Evolutionary conservation across 129 eudicot genomes (phyloP).

Genomic region (Centrapalus pauciflorus): DNA sequence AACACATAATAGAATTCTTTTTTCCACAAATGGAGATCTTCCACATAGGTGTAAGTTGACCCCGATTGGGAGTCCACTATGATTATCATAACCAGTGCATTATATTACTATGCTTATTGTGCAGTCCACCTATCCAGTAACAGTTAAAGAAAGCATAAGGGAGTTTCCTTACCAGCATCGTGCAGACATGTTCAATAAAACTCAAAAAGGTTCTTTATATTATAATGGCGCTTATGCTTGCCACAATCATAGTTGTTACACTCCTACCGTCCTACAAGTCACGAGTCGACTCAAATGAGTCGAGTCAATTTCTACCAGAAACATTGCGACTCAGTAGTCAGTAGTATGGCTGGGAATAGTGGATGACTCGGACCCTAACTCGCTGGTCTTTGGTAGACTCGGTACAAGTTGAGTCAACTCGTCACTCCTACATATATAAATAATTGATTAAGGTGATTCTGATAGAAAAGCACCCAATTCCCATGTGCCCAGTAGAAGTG

Average conservation of each 20-base stretch:
- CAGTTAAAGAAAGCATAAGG: not conserved
- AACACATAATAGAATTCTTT: not conserved
- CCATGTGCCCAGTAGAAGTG: not conserved
- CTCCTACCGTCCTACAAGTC: no score
- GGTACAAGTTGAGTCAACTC: no score
- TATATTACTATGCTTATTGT: not conserved
- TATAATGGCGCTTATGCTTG: not conserved
- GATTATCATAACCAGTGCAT: not conserved
- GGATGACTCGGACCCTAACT: no score
- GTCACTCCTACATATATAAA: no score
- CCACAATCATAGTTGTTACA: not conserved
- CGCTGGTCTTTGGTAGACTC: no score
- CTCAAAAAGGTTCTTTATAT: not conserved
- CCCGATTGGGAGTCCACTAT: not conserved
- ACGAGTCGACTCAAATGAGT: no score
- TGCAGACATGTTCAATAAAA: not conserved
- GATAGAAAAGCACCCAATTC: not conserved
- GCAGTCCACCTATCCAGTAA: not conserved
- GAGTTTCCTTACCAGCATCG: not conserved
- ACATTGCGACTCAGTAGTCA: no score
- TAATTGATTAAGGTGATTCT: not conserved
- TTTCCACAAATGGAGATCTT: not conserved
- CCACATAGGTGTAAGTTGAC: not conserved
- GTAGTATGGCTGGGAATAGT: no score
- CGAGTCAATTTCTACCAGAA: no score